These are phyloP conservation scores for Naumovozyma baii DNA, from an alignment of 805 yeast species.

Conservation along the genomic window DNA sequence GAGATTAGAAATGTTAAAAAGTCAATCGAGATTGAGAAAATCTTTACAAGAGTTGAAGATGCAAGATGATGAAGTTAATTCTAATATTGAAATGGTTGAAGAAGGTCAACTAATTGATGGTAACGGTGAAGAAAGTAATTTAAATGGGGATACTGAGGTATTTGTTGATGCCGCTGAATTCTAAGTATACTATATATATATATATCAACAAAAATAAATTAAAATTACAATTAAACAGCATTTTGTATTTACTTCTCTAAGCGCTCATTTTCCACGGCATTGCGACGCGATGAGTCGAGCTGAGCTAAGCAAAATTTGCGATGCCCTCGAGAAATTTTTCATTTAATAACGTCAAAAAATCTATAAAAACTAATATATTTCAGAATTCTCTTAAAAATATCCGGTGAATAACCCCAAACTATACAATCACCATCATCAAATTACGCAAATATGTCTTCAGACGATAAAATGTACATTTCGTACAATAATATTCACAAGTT, in stretches of 20 bases:
- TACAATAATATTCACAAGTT: constrained; percentile 77
- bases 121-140: constrained; percentile 14
- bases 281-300: no score
- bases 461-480: constrained; percentile 51
- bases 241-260: no score
- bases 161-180: constrained; percentile 32
- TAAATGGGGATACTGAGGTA: constrained; percentile 27
- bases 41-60: constrained; percentile 33
- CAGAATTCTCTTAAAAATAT: no score
- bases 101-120: constrained; percentile 21
- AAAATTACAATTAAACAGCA: background rate
- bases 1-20: constrained; percentile 61
- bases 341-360: no score
- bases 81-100: constrained; percentile 26
- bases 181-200: constrained; percentile 10
- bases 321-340: background rate
- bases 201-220: background rate
- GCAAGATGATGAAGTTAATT: constrained; percentile 23
- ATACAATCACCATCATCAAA: background rate
- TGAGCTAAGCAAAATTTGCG: no score
- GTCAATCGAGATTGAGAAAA: constrained; percentile 64
- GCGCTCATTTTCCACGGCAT: no score
- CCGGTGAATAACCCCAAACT: background rate
- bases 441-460: constrained; percentile 20
- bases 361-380: no score